Evolutionary conservation across 208 protist species (phyloP), one percentile per base, ranked within the genome.

Genomic region (Kentomonas sorsogonicus): DNA sequence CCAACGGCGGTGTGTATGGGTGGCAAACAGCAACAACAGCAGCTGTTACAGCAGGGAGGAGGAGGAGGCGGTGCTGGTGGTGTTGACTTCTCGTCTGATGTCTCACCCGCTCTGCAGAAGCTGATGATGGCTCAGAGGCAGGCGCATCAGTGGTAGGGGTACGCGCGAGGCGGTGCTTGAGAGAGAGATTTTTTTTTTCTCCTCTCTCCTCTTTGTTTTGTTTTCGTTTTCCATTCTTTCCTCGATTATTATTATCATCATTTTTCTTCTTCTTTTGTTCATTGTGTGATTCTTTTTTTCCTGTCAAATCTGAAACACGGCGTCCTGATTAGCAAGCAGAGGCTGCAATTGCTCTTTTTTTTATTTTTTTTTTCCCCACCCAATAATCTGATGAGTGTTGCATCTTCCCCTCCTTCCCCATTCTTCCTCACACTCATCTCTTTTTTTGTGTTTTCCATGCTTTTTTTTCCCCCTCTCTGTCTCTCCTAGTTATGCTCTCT

Each of bases 211-310:
- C 25, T 51, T 44, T 4, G 23, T 29, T 58, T 53, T 47, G 27
- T 59, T 46, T 59, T 53, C 38, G 55, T 27, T 31, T 62, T 57
- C 46, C 47, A 38, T 62, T 62, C 7, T 51, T 69, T 52, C 52
- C n/a, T 31, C 18, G 9, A 11, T 1, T 50, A 38, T 40, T 27
- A 45, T 66, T 52, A 6, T 16, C 22, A n/a, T 55, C 27, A 30
- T 29, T 16, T 55, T 20, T 60, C 31, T 20, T 39, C 60, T 9
- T 33, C 15, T 50, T 54, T 39, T 47, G n/a, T 15, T 67, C 33
- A 29, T n/a, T 57, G 23, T 22, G 55, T 53, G 7, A 11, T 27
- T 53, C 43, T 55, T 56, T 36, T 71, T 30, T 41, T 57, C 34
- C 46, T 72, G 18, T 53, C 25, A 53, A 53, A 57, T 16, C 3